phyloP scores from a whole-genome alignment of 1,139 yeast genomes.

The Kluyveromyces sp. region DNA sequence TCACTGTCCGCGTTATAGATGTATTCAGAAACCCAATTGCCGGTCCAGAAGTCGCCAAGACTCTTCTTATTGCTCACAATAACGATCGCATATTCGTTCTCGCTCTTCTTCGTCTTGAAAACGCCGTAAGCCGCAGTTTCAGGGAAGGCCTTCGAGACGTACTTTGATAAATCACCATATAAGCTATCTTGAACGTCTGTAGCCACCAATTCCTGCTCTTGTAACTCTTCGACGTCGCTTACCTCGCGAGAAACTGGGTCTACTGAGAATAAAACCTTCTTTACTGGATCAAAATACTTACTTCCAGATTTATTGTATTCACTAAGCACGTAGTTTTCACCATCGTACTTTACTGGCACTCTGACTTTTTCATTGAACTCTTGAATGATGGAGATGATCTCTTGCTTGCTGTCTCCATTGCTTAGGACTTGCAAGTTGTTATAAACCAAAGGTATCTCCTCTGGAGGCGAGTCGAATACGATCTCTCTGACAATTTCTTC shows the following conservation, averaged over 20 bases:
- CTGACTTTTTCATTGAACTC: conserved; percentile 39
- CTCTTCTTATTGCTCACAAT: conserved; percentile 69
- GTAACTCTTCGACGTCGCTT: conserved; percentile 42
- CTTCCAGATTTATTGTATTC: conserved; percentile 40
- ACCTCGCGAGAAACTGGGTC: conserved; percentile 45
- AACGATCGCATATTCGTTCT: conserved; percentile 37
- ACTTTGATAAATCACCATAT: conserved; percentile 26
- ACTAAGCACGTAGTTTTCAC: conserved; percentile 35
- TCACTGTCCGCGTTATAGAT: conserved; percentile 33
- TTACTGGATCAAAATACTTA: conserved; percentile 41
- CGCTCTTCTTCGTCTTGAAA: conserved; percentile 30
- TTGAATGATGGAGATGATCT: conserved; percentile 33
- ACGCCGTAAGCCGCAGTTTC: conserved; percentile 38
- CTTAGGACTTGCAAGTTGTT: conserved; percentile 28
- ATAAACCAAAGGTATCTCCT: conserved; percentile 31
- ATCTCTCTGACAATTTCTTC: conserved; percentile 21
- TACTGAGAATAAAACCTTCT: conserved; percentile 48
- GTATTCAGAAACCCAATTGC: conserved; percentile 78
- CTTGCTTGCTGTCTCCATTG: conserved; percentile 28
- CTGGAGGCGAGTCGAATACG: conserved; percentile 30
- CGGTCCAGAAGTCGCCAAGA: conserved; percentile 78
- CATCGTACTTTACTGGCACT: conserved; percentile 34
- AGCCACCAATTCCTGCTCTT: conserved; percentile 14
- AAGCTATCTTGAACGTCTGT: conserved; percentile 17
- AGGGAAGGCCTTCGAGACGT: conserved; percentile 40